Conservation (phyloP, 495 filamentous ascomycete genomes). For the Penicillium manginii region DNA sequence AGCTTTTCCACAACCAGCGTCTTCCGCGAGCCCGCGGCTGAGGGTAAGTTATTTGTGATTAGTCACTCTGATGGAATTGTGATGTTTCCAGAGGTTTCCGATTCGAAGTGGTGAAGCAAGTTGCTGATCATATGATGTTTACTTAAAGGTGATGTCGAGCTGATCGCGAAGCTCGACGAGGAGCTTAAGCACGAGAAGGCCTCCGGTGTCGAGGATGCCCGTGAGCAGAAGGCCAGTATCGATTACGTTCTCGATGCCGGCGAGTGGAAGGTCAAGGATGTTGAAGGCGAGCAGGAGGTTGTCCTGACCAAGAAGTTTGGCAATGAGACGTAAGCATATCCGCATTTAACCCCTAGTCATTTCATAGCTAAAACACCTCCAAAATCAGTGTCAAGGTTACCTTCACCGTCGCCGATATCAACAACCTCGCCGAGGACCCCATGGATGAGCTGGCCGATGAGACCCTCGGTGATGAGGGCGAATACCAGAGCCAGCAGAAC, state of each 20-base stretch:
- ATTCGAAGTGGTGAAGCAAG: neutral
- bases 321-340: slow-evolving; percentile 71
- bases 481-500: slow-evolving; percentile 57
- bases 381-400: slow-evolving; percentile 76
- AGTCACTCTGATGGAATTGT: neutral
- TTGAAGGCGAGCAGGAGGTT: slow-evolving; percentile 83
- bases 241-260: slow-evolving; percentile 78
- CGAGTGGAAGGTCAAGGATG: slow-evolving; percentile 72
- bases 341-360: neutral
- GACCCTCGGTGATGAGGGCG: slow-evolving; percentile 52
- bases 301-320: slow-evolving; percentile 79
- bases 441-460: slow-evolving; percentile 51
- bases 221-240: slow-evolving; percentile 69
- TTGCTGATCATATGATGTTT: slow-evolving; percentile 18
- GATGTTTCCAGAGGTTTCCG: neutral
- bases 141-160: slow-evolving; percentile 48
- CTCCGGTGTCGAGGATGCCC: slow-evolving; percentile 41
- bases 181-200: slow-evolving; percentile 53
- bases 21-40: slow-evolving; percentile 59
- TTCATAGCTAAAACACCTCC: slow-evolving; percentile 14
- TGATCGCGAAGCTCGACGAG: slow-evolving; percentile 52
- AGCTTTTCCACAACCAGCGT: slow-evolving; percentile 74
- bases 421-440: slow-evolving; percentile 65
- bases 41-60: slow-evolving; percentile 46
- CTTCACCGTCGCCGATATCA: slow-evolving; percentile 92